Percentiles rank a stretch among this genome's conserved stretches.
These are phyloP conservation scores for Xanthoconium stramineum DNA, from an alignment of 768 basidiomycete species.

Conservation along the genomic window DNA sequence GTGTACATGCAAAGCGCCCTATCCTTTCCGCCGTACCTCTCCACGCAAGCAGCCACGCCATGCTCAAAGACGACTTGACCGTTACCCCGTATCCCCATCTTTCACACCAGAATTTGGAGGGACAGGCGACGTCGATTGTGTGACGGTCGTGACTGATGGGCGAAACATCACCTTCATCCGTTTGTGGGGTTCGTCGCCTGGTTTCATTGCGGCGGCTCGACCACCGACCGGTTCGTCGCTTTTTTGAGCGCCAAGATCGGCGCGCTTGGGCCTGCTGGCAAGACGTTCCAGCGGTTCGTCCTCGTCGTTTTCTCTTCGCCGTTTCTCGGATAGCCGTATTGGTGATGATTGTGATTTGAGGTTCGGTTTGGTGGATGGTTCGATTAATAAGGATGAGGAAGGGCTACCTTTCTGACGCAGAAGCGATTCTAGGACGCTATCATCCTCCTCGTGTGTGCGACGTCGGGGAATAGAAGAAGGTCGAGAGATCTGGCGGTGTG, in stretches of 20 bases:
- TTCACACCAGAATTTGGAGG: constrained; percentile 66
- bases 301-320: constrained; percentile 67
- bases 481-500: constrained; percentile 36
- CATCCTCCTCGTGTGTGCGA: constrained; percentile 48
- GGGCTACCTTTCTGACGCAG: constrained; percentile 36
- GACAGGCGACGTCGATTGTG: constrained; percentile 37
- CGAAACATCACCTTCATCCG: constrained; percentile 77
- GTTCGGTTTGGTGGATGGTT: constrained; percentile 25
- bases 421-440: constrained; percentile 53
- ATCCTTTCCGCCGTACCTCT: constrained; percentile 28
- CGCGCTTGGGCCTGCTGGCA: constrained; percentile 53
- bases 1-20: constrained; percentile 1
- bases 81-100: constrained; percentile 72
- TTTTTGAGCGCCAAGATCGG: constrained; percentile 48
- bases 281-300: constrained; percentile 63
- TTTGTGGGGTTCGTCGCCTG: constrained; percentile 47
- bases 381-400: constrained; percentile 37
- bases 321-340: constrained; percentile 63
- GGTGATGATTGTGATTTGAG: constrained; percentile 36
- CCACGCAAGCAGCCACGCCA: constrained; percentile 16
- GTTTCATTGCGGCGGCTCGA: constrained; percentile 27
- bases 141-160: constrained; percentile 22
- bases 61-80: neutral
- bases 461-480: constrained; percentile 46
- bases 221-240: constrained; percentile 26